Evolutionary conservation across 2,329 filamentous ascomycete species (phyloP).

Genomic region (Neofusicoccum ribis): DNA sequence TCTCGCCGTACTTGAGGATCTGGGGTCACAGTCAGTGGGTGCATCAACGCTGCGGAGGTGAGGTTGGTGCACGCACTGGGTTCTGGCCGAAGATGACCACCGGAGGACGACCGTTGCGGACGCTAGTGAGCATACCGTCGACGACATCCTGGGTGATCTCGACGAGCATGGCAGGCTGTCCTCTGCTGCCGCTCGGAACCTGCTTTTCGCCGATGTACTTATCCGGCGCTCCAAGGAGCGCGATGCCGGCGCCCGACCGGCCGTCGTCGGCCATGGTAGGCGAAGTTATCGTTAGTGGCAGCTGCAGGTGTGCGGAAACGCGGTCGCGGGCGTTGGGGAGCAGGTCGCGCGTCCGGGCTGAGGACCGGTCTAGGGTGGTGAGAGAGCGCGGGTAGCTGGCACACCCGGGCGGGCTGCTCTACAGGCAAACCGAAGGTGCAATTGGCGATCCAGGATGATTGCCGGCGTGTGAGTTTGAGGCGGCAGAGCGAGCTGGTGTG

Average conservation of each 20-base stretch:
- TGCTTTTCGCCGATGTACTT: constrained; percentile 35
- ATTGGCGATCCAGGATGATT: constrained; percentile 12
- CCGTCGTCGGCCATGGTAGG: constrained; percentile 33
- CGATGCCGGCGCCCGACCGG: constrained; percentile 33
- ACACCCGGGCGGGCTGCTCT: constrained; percentile 18
- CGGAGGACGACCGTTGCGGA: constrained; percentile 37
- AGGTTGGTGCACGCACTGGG: constrained; percentile 35
- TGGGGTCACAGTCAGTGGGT: constrained; percentile 35
- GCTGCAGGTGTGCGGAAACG: background rate
- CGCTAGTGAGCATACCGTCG: constrained; percentile 41
- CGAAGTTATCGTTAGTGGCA: background rate
- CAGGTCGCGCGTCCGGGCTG: constrained; percentile 11
- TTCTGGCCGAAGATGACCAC: constrained; percentile 41
- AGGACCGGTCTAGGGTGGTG: background rate
- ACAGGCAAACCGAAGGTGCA: constrained; percentile 11
- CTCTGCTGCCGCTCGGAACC: constrained; percentile 27
- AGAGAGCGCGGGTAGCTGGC: constrained; percentile 13
- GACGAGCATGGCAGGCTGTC: constrained; percentile 43
- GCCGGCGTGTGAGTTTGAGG: background rate
- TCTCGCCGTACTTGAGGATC: constrained; percentile 59
- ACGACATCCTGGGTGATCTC: constrained; percentile 43
- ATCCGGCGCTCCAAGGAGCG: constrained; percentile 42
- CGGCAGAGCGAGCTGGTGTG: background rate
- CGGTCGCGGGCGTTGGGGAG: background rate
- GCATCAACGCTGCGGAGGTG: background rate